Percentiles rank a stretch among this genome's conserved stretches.
These are phyloP conservation scores for Otatea glauca DNA, from an alignment of 176 grass and related monocot genomes.

Conservation along the genomic window DNA sequence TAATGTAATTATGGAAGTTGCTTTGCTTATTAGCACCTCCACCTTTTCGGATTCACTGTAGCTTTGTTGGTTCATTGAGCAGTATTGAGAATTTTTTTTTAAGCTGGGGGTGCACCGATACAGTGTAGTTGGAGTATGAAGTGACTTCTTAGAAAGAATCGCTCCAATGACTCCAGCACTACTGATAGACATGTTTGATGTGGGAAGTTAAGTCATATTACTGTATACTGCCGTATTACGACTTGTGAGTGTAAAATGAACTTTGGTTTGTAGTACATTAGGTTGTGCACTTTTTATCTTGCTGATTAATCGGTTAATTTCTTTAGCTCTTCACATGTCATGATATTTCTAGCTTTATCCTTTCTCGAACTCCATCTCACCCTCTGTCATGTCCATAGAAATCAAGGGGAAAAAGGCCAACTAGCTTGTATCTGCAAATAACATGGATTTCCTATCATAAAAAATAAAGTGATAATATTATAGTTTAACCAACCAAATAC, in stretches of 20 bases:
- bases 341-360: not conserved
- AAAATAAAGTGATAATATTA: not conserved
- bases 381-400: not conserved
- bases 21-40: not conserved
- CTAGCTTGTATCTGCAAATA: not conserved
- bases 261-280: not conserved
- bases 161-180: not conserved
- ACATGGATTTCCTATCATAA: not conserved
- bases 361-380: not conserved
- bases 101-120: not conserved
- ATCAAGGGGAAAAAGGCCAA: not conserved
- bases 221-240: not conserved
- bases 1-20: not conserved
- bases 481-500: not conserved
- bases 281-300: not conserved
- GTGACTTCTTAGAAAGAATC: not conserved
- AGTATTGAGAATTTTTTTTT: not conserved
- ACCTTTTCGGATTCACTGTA: not conserved
- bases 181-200: not conserved
- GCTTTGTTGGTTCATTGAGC: not conserved
- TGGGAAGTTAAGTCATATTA: not conserved
- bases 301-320: not conserved
- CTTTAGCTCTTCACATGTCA: not conserved
- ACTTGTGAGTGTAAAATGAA: not conserved
- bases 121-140: not conserved